Conservation (phyloP, 2,329 filamentous ascomycete species). For the Colletotrichum cordylinicola region DNA sequence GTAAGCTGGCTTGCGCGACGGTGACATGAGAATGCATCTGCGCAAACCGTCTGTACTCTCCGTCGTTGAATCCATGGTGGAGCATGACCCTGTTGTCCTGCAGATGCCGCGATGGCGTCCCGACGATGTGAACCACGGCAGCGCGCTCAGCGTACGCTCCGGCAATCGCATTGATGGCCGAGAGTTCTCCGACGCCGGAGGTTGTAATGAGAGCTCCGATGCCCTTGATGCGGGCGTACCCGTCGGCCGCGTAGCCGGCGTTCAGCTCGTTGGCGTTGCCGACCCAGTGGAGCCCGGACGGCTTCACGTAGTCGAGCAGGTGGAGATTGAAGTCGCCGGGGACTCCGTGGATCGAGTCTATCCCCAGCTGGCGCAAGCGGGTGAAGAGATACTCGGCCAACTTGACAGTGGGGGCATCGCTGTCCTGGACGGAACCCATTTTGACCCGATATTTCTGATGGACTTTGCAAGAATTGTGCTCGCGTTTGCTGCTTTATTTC, state of each 20-base stretch:
- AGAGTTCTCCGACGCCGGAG: slow-evolving; percentile 64
- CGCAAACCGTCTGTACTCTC: slow-evolving; percentile 54
- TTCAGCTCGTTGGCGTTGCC: slow-evolving; percentile 66
- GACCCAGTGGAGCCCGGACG: slow-evolving; percentile 45
- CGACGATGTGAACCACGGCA: slow-evolving; percentile 63
- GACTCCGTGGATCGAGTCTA: slow-evolving; percentile 60
- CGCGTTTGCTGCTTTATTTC: too few relatives aligned
- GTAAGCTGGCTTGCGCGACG: slow-evolving; percentile 51
- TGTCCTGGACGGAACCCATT: background rate
- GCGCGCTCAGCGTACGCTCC: slow-evolving; percentile 63
- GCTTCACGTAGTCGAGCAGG: slow-evolving; percentile 41
- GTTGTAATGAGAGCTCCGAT: slow-evolving; percentile 59
- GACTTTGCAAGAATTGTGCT: background rate
- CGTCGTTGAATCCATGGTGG: slow-evolving; percentile 62
- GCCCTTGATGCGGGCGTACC: slow-evolving; percentile 61
- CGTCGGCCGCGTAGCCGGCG: slow-evolving; percentile 62
- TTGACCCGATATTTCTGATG: background rate
- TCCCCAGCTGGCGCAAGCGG: slow-evolving; percentile 62
- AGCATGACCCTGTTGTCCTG: slow-evolving; percentile 49
- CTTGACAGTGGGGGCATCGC: slow-evolving; percentile 31
- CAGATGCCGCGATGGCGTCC: slow-evolving; percentile 49
- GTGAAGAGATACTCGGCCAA: slow-evolving; percentile 67
- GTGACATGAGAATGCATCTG: slow-evolving; percentile 56
- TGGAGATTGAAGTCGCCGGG: slow-evolving; percentile 47
- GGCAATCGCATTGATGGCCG: slow-evolving; percentile 64